Base-by-base conservation (phyloP, 2,329 filamentous ascomycete species). In the Paecilomyces sp. region DNA sequence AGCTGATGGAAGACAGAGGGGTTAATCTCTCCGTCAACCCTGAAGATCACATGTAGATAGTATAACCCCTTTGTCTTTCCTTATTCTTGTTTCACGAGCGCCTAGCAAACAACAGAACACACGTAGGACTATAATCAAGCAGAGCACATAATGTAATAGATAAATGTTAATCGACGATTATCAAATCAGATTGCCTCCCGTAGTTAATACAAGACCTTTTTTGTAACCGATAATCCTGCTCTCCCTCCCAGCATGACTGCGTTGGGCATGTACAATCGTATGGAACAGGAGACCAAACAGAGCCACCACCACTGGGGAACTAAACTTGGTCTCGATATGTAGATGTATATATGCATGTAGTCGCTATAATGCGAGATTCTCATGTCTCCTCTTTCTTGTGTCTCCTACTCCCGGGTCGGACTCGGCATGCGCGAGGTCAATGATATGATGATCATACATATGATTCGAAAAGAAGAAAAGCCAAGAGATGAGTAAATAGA, bases 1-100 rank as follows among this genome's bases (percentile, higher is more conserved):
- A 91, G 68, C 75, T 96, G 59, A 85, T 89, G 83, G 87, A 85
- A 63, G 89, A 92, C 74, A 83, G 91, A 68, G 79, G 92, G 15
- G 51, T 63, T 55, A 30, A 15, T 59, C 63, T 34, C 54, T 66
- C 36, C 60, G 13, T 24, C 11, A 22, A 24, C n/a, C 41, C 15
- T 47, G 41, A 47, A 18, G 31, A 47, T 18, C 15, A 47, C 41
- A 47, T 47, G 5, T 47, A 47, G 41, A 18, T 9, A 8, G 22
- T 15, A 47, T 22, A 47, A 8, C 3, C 41, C 8, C 18, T n/a
- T 18, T 6, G 9, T 47, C 41, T 47, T 15, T 18, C 36, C 1
- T 47, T 47, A 47, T 47, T 47, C 41, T 18, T 18, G n/a, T 47
- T 33, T 33, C 41, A 47, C 5, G 15, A 47, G 18, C 15, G n/a